Conservation (phyloP, 768 basidiomycete species). For the Daedaleopsis sinensis region DNA sequence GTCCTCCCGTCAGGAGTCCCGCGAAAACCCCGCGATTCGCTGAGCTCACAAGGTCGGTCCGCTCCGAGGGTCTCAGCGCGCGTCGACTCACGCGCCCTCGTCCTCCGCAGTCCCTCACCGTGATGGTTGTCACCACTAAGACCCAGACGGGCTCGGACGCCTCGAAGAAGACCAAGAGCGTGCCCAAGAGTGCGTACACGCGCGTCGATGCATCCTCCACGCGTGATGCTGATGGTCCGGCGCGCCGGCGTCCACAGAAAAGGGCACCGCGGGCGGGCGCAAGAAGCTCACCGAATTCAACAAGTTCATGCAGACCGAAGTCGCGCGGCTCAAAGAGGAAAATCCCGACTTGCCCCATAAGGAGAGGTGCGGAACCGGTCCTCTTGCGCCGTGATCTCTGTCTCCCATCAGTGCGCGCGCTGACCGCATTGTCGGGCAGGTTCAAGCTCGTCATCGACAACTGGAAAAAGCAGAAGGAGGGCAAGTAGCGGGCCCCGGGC, state of each 20-base stretch:
- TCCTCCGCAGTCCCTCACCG: conserved; percentile 11
- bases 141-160: conserved; percentile 16
- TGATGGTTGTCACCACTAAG: conserved; percentile 25
- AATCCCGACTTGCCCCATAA: conserved; percentile 74
- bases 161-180: conserved; percentile 21
- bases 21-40: conserved; percentile 2
- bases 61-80: background rate
- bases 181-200: conserved; percentile 28
- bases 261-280: conserved; percentile 54
- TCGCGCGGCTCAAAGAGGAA: conserved; percentile 76
- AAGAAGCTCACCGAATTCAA: conserved; percentile 76
- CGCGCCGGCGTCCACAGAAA: conserved; percentile 38
- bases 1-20: conserved; percentile 18
- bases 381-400: no score
- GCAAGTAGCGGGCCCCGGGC: conserved; percentile 1
- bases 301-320: conserved; percentile 79
- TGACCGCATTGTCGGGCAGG: conserved; percentile 18
- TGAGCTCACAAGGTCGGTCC: conserved; percentile 14
- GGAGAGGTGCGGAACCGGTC: conserved; percentile 56
- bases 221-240: conserved; percentile 14
- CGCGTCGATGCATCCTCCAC: background rate
- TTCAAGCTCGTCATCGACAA: conserved; percentile 74
- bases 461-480: conserved; percentile 68
- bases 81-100: conserved; percentile 13
- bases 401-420: conserved; percentile 40